phyloP scores from a whole-genome alignment of 768 basidiomycete species.

The Lentinula detonsa region DNA sequence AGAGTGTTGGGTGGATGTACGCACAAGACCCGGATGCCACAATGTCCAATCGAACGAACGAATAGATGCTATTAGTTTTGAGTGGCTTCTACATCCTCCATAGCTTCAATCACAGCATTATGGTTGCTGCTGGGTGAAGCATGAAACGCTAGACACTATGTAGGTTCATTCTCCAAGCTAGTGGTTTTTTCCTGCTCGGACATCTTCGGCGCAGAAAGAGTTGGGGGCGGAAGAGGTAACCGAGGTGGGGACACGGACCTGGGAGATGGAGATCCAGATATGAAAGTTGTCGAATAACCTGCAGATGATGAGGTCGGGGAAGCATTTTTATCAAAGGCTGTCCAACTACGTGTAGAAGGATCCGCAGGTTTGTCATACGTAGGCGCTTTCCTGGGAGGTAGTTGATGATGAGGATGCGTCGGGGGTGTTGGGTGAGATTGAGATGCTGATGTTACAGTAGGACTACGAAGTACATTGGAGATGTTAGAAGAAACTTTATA shows the following conservation, averaged over 20 bases:
- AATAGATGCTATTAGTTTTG: background rate
- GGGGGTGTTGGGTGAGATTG: background rate
- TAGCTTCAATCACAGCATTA: background rate
- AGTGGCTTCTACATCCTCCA: background rate
- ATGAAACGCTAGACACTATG: background rate
- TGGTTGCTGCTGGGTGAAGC: background rate
- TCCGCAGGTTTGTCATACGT: background rate
- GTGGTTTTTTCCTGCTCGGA: background rate
- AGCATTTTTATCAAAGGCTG: constrained; percentile 35
- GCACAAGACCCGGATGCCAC: background rate
- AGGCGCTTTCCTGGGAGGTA: constrained; percentile 3
- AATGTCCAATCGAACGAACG: background rate
- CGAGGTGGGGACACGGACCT: constrained; percentile 29
- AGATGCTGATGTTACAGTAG: constrained; percentile 16
- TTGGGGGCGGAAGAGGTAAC: constrained; percentile 13
- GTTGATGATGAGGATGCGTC: background rate
- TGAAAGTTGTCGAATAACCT: constrained; percentile 42
- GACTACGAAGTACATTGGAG: constrained; percentile 12
- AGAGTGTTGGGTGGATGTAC: background rate
- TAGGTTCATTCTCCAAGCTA: background rate
- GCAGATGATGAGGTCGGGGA: constrained; percentile 56
- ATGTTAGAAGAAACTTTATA: constrained; percentile 5
- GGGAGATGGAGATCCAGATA: constrained; percentile 43
- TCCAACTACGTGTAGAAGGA: constrained; percentile 8
- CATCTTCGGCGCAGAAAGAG: background rate